These are phyloP conservation scores for Dendryphion nanum DNA, from an alignment of 2,329 filamentous ascomycete species.

Conservation along the genomic window DNA sequence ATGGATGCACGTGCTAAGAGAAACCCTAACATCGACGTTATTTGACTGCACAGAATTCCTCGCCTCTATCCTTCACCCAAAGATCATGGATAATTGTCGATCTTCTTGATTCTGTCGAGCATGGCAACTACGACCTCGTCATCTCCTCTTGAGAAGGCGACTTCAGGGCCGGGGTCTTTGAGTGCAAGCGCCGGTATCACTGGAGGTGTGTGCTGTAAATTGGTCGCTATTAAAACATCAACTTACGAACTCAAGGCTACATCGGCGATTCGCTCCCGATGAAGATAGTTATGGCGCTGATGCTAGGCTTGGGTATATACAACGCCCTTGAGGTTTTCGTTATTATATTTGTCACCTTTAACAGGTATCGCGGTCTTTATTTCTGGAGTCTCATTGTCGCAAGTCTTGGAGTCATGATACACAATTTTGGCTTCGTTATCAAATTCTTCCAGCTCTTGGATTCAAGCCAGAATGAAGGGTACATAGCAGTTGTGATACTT, in stretches of 20 bases:
- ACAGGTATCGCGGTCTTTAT: constrained; percentile 47
- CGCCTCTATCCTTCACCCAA: no score
- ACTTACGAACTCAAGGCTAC: no score
- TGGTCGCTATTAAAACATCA: neutral
- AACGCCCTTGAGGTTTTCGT: constrained; percentile 47
- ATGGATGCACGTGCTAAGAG: no score
- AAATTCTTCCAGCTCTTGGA: constrained; percentile 40
- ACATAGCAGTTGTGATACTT: constrained; percentile 45
- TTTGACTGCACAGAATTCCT: no score
- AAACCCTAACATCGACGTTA: no score
- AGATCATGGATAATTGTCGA: no score
- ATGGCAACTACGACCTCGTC: constrained; percentile 3
- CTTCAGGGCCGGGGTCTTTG: constrained; percentile 24
- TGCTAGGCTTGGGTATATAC: constrained; percentile 37
- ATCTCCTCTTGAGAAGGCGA: constrained; percentile 11
- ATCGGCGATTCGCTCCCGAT: constrained; percentile 29
- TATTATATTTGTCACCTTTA: constrained; percentile 49
- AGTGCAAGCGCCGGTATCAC: constrained; percentile 33
- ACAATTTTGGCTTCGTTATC: constrained; percentile 48
- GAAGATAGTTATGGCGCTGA: constrained; percentile 36
- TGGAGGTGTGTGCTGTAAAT: constrained; percentile 29
- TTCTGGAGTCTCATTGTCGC: constrained; percentile 50
- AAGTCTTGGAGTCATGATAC: constrained; percentile 46
- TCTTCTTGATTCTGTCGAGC: no score
- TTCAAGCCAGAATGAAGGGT: constrained; percentile 19